Percentiles rank a stretch among this genome's conserved stretches.
Conservation (phyloP, 495 filamentous ascomycete species). For the Talaromyces stipitatus region DNA sequence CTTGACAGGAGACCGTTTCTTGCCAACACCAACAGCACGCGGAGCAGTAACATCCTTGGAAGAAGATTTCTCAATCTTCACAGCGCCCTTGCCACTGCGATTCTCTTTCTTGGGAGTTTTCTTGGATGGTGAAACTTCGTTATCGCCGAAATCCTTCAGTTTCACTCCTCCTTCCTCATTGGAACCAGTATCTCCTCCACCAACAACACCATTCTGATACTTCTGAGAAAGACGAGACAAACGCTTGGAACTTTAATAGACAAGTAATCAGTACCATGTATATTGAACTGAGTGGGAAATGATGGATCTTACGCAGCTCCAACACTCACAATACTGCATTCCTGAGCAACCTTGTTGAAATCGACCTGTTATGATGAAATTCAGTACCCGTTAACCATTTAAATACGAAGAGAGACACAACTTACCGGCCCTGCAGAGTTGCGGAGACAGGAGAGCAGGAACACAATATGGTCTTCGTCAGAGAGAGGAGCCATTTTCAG, state of each 20-base stretch:
- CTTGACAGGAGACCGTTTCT: neutral
- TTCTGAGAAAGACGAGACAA: neutral
- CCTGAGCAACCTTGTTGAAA: slow-evolving; percentile 53
- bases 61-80: neutral
- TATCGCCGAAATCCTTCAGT: neutral
- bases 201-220: neutral
- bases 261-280: neutral
- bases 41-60: neutral
- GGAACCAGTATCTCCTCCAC: neutral
- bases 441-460: slow-evolving; percentile 58
- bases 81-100: neutral
- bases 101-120: neutral
- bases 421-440: slow-evolving; percentile 51
- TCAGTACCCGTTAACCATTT: neutral
- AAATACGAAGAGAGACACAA: neutral
- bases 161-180: neutral
- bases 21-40: neutral
- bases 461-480: slow-evolving; percentile 50
- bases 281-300: neutral
- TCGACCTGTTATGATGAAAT: slow-evolving; percentile 40
- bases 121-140: neutral
- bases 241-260: neutral
- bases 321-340: slow-evolving; percentile 53
- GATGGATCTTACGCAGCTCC: slow-evolving; percentile 58
- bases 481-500: slow-evolving; percentile 15